These are phyloP conservation scores for Chlorella sp. DNA, from an alignment of 139 green algal species.

Conservation along the genomic window DNA sequence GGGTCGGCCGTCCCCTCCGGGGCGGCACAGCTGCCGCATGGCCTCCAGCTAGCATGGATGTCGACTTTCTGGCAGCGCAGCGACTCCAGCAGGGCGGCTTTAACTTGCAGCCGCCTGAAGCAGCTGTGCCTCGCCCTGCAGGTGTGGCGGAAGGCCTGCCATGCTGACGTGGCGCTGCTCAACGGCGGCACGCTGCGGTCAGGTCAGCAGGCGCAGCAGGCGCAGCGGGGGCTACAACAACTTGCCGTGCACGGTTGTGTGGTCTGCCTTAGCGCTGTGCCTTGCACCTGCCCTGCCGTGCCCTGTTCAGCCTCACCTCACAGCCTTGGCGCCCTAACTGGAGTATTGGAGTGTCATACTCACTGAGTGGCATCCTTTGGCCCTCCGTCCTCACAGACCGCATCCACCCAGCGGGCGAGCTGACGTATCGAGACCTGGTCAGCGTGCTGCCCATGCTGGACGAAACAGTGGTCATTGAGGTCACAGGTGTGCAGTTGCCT, in stretches of 20 bases:
- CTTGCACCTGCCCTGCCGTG: no score
- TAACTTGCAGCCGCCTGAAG: no score
- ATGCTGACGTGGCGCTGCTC: constrained; percentile 51
- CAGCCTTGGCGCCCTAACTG: background rate
- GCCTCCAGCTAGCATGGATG: no score
- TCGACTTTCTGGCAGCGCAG: no score
- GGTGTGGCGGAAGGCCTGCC: background rate
- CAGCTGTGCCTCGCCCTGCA: background rate
- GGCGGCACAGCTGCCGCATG: no score
- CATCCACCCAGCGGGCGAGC: constrained; percentile 23
- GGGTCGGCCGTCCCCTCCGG: no score
- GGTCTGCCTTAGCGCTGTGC: no score
- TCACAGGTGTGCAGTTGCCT: constrained; percentile 6
- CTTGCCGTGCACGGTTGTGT: no score
- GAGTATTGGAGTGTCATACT: no score
- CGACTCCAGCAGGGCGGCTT: no score
- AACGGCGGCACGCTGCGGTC: constrained; percentile 61
- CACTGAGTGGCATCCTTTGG: background rate
- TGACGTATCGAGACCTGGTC: constrained; percentile 56
- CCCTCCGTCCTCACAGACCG: background rate
- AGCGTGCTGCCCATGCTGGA: constrained; percentile 77
- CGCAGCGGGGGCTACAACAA: background rate
- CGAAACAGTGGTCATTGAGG: constrained; percentile 38
- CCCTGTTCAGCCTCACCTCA: background rate
- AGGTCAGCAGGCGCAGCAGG: background rate